A percentile compares a stretch with the other conserved stretches of the same genome.
Conservation (phyloP, 805 yeast genomes). For the Cyberlindnera maritima region DNA sequence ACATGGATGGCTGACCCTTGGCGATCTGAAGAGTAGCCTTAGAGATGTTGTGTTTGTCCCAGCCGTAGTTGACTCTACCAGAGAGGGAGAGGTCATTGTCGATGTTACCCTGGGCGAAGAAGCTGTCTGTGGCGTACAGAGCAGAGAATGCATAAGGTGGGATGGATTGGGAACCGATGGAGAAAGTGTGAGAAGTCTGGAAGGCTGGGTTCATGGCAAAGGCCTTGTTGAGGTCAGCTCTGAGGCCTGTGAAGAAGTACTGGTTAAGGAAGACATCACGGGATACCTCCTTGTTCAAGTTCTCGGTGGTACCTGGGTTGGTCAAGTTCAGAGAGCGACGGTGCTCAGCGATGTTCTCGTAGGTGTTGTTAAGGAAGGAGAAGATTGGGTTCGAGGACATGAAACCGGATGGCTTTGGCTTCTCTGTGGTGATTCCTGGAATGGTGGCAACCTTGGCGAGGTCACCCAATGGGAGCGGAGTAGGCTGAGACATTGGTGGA, state of each 20-base stretch:
- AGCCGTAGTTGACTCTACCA: conserved; percentile 89
- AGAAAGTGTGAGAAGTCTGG: conserved; percentile 93
- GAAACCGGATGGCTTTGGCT: conserved; percentile 53
- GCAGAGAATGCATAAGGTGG: conserved; percentile 93
- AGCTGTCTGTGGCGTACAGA: conserved; percentile 79
- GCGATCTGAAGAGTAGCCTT: conserved; percentile 88
- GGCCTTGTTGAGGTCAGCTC: conserved; percentile 94
- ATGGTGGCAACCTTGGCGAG: conserved; percentile 60
- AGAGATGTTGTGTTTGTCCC: conserved; percentile 76
- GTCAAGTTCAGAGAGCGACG: conserved; percentile 77
- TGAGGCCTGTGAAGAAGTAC: conserved; percentile 89
- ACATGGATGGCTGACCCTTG: conserved; percentile 86
- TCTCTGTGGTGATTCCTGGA: conserved; percentile 53
- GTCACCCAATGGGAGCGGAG: conserved; percentile 56
- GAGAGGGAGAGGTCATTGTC: conserved; percentile 83
- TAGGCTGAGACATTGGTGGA: conserved; percentile 28
- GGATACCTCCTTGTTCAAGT: conserved; percentile 87
- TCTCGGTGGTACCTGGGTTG: conserved; percentile 95
- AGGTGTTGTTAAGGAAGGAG: conserved; percentile 73
- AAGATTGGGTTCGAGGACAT: conserved; percentile 85
- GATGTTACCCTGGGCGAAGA: conserved; percentile 86
- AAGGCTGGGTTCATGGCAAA: conserved; percentile 89
- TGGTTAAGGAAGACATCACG: conserved; percentile 90
- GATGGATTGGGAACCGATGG: conserved; percentile 79
- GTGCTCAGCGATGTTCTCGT: conserved; percentile 68